Conservation (phyloP, 495 filamentous ascomycete species). For the Ascobolus immersus region DNA sequence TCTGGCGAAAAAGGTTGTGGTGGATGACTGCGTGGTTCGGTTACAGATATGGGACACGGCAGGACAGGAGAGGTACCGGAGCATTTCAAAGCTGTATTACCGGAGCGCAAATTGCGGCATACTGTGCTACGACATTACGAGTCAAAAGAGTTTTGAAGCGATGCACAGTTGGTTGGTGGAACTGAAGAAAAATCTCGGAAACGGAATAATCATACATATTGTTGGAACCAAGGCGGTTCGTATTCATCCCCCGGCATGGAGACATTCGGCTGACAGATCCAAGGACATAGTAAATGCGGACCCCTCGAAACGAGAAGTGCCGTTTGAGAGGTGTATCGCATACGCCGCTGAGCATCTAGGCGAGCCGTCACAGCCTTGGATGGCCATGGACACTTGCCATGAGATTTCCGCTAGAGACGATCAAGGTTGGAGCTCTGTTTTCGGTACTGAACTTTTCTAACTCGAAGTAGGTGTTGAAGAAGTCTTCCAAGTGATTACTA, state of each 20-base stretch:
- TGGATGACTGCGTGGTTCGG: conserved; percentile 32
- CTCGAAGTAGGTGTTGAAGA: conserved; percentile 45
- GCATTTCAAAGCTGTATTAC: conserved; percentile 84
- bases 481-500: conserved; percentile 80
- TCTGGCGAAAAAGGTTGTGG: conserved; percentile 73
- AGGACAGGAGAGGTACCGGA: conserved; percentile 84
- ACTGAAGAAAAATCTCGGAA: conserved; percentile 17
- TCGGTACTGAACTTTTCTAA: neutral
- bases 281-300: conserved; percentile 59
- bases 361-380: conserved; percentile 16
- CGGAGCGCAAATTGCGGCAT: conserved; percentile 82
- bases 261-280: neutral
- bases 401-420: conserved; percentile 87
- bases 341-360: conserved; percentile 73
- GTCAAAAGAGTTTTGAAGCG: conserved; percentile 61
- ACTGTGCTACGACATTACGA: conserved; percentile 83
- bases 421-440: conserved; percentile 36
- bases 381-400: conserved; percentile 88
- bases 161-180: conserved; percentile 58
- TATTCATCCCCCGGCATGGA: neutral
- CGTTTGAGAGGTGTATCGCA: conserved; percentile 79
- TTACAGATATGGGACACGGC: conserved; percentile 23
- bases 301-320: conserved; percentile 48
- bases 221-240: conserved; percentile 60
- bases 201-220: conserved; percentile 75